Base-by-base conservation (phyloP, 257 asterid genomes). In the Apocynum venetum region DNA sequence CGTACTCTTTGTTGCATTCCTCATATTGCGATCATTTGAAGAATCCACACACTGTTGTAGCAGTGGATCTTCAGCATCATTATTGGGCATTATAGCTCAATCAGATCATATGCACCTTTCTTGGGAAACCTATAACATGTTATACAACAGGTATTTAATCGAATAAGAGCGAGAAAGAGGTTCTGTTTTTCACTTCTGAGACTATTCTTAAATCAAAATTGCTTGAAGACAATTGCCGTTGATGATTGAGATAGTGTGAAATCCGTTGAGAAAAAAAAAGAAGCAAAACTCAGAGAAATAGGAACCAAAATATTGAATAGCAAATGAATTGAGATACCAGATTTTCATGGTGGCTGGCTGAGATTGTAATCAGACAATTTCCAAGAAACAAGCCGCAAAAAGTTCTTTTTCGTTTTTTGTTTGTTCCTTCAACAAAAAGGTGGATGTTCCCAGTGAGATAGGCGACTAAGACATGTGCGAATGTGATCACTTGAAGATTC, bases 41-140 rank as follows among this genome's bases (percentile, higher is more conserved):
- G 89, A 72, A 78, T 86, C 89, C 47, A 46, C 72, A 12, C 77
- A 35, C 76, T 77, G 71, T 38, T 79, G 84, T 41, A 92, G 87
- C 48, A 92, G 76, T 63, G 95, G 92, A 79, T 84, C 87, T 85
- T 89, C 85, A 73, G 75, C 86, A 79, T 84, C 88, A 31, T 49
- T 76, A 70, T 81, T 80, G 12, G 79, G 83, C 96, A 89, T 91
- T 73, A 68, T 31, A 51, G 74, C 73, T 64, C 53, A 77, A 59
- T 60, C 17, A 46, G 61, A 63, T 60, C 38, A 40, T 0, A 8
- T 46, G 65, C 11, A 4, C 35, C 15, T 51, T 40, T 35, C 43
- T 48, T 66, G n/a, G 12, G 67, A 72, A 83, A 14, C 44, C 77
- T 67, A 60, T 0, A 44, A 40, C 53, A 53, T 38, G 12, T 52